phyloP scores from a whole-genome alignment of 1,284 basidiomycete species.

The Cutaneotrichosporon cavernicola region DNA sequence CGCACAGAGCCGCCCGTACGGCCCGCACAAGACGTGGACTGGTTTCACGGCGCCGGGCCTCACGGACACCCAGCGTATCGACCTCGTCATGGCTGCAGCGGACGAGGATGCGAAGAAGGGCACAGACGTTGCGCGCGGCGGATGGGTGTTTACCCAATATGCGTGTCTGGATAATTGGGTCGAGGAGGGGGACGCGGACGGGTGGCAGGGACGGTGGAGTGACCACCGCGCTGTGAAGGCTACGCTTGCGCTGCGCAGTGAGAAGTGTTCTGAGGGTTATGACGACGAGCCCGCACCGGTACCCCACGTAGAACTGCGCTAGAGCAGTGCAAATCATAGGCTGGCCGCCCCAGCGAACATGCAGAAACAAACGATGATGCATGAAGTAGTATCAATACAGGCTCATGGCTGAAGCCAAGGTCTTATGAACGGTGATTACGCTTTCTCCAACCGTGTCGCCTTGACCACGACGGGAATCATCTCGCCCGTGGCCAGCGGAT shows the following conservation, averaged over 20 bases:
- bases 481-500: constrained; percentile 50
- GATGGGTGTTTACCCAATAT: constrained; percentile 35
- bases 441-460: constrained; percentile 31
- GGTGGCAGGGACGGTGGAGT: constrained; percentile 47
- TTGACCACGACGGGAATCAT: constrained; percentile 52
- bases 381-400: not conserved
- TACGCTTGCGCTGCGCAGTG: constrained; percentile 15
- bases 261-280: not conserved
- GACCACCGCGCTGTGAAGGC: constrained; percentile 48
- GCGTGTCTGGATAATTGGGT: constrained; percentile 46
- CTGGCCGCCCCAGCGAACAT: not conserved
- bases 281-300: not conserved
- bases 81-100: constrained; percentile 45
- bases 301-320: not conserved
- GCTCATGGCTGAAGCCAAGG: not conserved
- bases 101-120: constrained; percentile 10
- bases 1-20: constrained; percentile 37
- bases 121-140: constrained; percentile 24
- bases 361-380: not conserved
- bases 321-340: not conserved
- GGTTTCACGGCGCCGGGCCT: constrained; percentile 38
- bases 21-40: constrained; percentile 41
- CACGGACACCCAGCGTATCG: constrained; percentile 35
- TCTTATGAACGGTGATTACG: not conserved
- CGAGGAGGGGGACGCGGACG: constrained; percentile 36